A percentile compares a stretch with the other conserved stretches of the same genome.
phyloP scores from a whole-genome alignment of 441 rosid species.

The Bocquillonia castaneifolia region DNA sequence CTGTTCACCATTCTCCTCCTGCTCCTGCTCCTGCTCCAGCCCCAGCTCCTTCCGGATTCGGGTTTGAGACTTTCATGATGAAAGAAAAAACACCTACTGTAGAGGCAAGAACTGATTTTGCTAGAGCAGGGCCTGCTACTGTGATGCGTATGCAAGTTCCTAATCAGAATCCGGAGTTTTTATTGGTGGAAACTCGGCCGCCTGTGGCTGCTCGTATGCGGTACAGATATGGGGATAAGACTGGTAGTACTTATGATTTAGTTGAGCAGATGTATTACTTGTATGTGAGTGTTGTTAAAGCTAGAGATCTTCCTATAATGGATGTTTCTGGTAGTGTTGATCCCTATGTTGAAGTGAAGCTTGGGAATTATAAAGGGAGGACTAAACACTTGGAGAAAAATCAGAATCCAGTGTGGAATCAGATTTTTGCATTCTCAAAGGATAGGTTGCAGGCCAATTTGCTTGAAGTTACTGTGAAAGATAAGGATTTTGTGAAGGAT shows the following conservation, averaged over 20 bases:
- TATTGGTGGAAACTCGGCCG: conserved; percentile 68
- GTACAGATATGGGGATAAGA: conserved; percentile 63
- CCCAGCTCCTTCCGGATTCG: conserved; percentile 20
- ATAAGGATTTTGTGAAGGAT: conserved; percentile 30
- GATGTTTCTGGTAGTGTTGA: conserved; percentile 31
- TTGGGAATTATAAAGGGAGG: conserved; percentile 38
- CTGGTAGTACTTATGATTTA: conserved; percentile 43
- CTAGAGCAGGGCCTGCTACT: conserved; percentile 41
- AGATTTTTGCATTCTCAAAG: conserved; percentile 48
- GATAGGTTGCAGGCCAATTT: conserved; percentile 42
- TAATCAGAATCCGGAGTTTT: conserved; percentile 61
- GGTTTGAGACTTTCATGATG: conserved; percentile 24
- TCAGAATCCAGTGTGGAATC: conserved; percentile 43
- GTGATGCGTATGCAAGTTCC: conserved; percentile 69
- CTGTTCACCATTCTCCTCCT: conserved; percentile 21
- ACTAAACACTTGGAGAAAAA: conserved; percentile 35
- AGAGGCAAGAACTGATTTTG: conserved; percentile 63
- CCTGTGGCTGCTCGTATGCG: conserved; percentile 71
- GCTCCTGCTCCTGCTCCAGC: conserved; percentile 29
- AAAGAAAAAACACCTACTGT: conserved; percentile 35
- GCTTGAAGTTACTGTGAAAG: conserved; percentile 40
- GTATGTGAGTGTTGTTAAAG: conserved; percentile 45
- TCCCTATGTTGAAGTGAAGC: conserved; percentile 42
- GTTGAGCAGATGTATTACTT: conserved; percentile 56
- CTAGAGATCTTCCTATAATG: conserved; percentile 43